Conservation (phyloP, 768 basidiomycete genomes). For the Tephrocybe sp. region DNA sequence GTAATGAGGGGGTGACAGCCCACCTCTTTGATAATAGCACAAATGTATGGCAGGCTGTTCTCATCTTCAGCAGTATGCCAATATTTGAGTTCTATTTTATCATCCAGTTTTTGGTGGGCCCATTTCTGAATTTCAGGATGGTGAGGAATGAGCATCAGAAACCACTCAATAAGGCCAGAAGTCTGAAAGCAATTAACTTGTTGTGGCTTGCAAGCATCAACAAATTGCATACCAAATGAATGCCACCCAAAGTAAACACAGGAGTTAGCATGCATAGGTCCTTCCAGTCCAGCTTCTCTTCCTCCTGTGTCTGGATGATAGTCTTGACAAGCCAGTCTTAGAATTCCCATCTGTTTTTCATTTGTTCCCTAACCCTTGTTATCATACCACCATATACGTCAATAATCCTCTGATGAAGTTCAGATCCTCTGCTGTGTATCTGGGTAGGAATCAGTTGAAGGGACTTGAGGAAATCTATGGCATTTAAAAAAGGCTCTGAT, state of each 20-base stretch:
- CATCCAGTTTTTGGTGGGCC: conserved; percentile 29
- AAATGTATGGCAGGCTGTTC: conserved; percentile 31
- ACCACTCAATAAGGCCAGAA: no score
- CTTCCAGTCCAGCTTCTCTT: conserved; percentile 33
- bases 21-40: conserved; percentile 28
- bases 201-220: no score
- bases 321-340: conserved; percentile 43
- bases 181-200: no score
- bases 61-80: conserved; percentile 29
- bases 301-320: conserved; percentile 27
- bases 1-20: not conserved
- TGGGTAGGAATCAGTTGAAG: conserved; percentile 37
- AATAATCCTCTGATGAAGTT: conserved; percentile 35
- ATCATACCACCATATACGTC: conserved; percentile 38
- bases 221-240: conserved; percentile 36
- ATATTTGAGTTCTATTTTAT: conserved; percentile 26
- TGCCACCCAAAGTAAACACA: conserved; percentile 41
- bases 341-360: conserved; percentile 33
- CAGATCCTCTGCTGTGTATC: conserved; percentile 34
- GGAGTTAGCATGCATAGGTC: conserved; percentile 39
- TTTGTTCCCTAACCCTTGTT: conserved; percentile 29
- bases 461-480: conserved; percentile 40
- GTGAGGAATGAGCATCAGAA: conserved; percentile 30
- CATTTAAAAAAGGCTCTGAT: conserved; percentile 39
- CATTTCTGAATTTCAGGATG: no score